phyloP scores from a whole-genome alignment of 768 basidiomycete genomes.

The Pholiota conissans region DNA sequence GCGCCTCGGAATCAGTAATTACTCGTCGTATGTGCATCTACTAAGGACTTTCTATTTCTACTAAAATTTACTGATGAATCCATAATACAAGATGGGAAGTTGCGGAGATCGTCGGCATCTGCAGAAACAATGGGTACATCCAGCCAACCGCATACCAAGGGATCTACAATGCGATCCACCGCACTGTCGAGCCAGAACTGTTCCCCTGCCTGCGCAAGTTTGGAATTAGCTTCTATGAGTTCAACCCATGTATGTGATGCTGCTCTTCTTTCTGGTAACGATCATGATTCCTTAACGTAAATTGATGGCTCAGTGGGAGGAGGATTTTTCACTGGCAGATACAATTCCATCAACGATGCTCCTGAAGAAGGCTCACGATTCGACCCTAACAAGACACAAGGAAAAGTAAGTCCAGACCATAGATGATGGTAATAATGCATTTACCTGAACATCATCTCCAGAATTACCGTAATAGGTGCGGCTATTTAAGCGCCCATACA shows the following conservation, averaged over 20 bases:
- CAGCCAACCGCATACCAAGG: constrained; percentile 57
- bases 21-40: constrained; percentile 39
- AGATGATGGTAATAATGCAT: constrained; percentile 24
- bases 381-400: constrained; percentile 45
- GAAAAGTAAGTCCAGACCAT: constrained; percentile 35
- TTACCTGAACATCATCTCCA: constrained; percentile 40
- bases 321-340: constrained; percentile 59
- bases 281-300: not conserved
- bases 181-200: constrained; percentile 42
- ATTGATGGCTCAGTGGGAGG: constrained; percentile 46
- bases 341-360: constrained; percentile 36
- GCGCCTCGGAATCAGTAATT: constrained; percentile 66
- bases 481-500: constrained; percentile 16
- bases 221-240: constrained; percentile 55
- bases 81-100: constrained; percentile 52
- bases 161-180: constrained; percentile 42
- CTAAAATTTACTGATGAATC: too few species aligned
- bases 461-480: constrained; percentile 40
- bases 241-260: constrained; percentile 47
- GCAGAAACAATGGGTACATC: constrained; percentile 52
- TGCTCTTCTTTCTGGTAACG: not conserved
- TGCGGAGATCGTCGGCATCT: constrained; percentile 59
- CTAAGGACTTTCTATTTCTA: too few species aligned
- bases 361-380: constrained; percentile 58
- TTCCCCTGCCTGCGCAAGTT: constrained; percentile 59